A percentile compares a stretch with the other conserved stretches of the same genome.
phyloP scores from a whole-genome alignment of 208 protist species.

The Tritrichomonas foetus region DNA sequence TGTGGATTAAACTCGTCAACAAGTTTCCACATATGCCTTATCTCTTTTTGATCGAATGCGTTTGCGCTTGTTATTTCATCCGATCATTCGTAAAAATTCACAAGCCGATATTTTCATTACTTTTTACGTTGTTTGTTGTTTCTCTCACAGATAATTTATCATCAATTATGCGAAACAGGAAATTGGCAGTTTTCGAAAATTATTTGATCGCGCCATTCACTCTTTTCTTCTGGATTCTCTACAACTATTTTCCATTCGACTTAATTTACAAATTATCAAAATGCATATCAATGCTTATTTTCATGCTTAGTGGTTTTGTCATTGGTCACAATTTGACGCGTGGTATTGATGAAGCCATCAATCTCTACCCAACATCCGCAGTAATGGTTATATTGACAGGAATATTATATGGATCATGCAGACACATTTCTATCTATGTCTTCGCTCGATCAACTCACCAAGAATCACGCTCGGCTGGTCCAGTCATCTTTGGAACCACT shows the following conservation, averaged over 20 bases:
- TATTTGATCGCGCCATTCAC: no score
- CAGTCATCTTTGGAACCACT: background rate
- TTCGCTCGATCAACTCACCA: background rate
- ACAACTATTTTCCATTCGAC: background rate
- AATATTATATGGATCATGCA: background rate
- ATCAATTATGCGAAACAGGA: background rate
- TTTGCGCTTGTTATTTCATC: background rate
- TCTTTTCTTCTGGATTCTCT: background rate
- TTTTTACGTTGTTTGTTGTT: background rate
- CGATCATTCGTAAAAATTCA: background rate
- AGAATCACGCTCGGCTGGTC: background rate
- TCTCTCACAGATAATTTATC: background rate
- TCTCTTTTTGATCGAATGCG: background rate
- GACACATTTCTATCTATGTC: background rate
- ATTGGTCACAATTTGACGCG: background rate
- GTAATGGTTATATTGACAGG: background rate
- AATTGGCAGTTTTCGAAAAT: background rate
- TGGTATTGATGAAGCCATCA: background rate
- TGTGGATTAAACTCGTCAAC: background rate
- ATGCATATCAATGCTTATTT: background rate
- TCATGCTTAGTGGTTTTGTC: background rate
- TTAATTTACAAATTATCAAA: background rate
- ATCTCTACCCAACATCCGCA: background rate
- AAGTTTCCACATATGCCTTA: background rate
- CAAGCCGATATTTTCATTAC: background rate